These are phyloP conservation scores for Dalbergia cochinchinensis DNA, from an alignment of 306 rosid species.

Conservation along the genomic window DNA sequence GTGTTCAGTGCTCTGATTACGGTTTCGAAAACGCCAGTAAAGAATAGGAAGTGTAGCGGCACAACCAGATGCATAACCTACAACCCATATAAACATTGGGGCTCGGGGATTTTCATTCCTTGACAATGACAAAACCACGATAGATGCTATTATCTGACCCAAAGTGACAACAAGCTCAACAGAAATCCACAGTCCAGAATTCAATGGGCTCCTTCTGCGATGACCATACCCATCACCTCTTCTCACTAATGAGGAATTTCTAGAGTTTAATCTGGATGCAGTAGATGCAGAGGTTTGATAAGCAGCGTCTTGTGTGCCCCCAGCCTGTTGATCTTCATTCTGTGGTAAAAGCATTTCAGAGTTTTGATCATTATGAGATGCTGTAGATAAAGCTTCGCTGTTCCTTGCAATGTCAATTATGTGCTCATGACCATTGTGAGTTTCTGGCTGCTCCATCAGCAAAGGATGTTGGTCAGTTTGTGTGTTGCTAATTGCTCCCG, in stretches of 20 bases:
- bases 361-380: slow-evolving; percentile 55
- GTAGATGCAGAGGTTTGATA: slow-evolving; percentile 57
- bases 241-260: slow-evolving; percentile 61
- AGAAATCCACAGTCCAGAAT: slow-evolving; percentile 81
- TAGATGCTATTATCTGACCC: slow-evolving; percentile 78
- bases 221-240: slow-evolving; percentile 68
- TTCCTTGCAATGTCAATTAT: slow-evolving; percentile 61
- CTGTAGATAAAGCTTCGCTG: slow-evolving; percentile 55
- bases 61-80: slow-evolving; percentile 85
- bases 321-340: slow-evolving; percentile 52
- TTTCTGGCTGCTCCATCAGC: slow-evolving; percentile 66
- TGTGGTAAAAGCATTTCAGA: slow-evolving; percentile 50
- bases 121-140: slow-evolving; percentile 67
- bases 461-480: slow-evolving; percentile 70
- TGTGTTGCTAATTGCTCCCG: slow-evolving; percentile 51
- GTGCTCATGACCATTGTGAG: slow-evolving; percentile 53
- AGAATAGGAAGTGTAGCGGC: slow-evolving; percentile 75
- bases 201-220: slow-evolving; percentile 72
- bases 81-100: slow-evolving; percentile 78
- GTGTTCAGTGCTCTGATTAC: slow-evolving; percentile 59
- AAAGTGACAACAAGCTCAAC: slow-evolving; percentile 76
- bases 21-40: slow-evolving; percentile 71
- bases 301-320: slow-evolving; percentile 39
- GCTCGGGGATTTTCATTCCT: slow-evolving; percentile 73
- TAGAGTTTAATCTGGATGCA: slow-evolving; percentile 55